Base-by-base conservation (phyloP, 164 flowering plant genomes). In the Aristolochia fimbriata region DNA sequence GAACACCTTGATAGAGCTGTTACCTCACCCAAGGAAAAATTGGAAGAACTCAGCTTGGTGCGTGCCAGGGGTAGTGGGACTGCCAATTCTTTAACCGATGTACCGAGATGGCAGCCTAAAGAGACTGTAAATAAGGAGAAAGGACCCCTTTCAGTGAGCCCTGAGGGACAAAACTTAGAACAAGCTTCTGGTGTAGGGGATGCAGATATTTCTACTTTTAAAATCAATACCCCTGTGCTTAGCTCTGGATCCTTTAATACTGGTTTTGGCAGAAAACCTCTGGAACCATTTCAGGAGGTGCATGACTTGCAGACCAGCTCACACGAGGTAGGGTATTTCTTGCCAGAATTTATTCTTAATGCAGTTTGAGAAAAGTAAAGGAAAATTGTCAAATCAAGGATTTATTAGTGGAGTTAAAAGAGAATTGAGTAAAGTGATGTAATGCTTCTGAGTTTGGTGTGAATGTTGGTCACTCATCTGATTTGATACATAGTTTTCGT, bases 1-100 rank as follows among this genome's bases (percentile, higher is more conserved):
- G 96, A 90, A 65, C 92, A 83, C 69, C 81, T 93, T 65, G 88
- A 81, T 52, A 75, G 92, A 75, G 74, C 71, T 59, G 55, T 65
- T 20, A 77, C 83, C 11, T 79, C 93, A 16, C 87, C 86, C 17
- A 78, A 78, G 65, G 83, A 81, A 20, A 86, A 82, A 70, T 62
- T 72, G 19, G 81, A 70, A 33, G 99, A 93, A 73, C 58, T 88
- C 27, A 76, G 71, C 77, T 61, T 78, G 56, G 90, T 82, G 23
- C 76, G 68, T 70, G 58, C 73, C 47, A 70, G 79, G 81, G 77
- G 72, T 67, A 77, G 70, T 62, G 25, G 68, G 47, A 41, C 83
- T 61, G 68, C 80, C 50, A 72, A 73, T 20, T 61, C 61, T 21
- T 22, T 59, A 54, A 33, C 71, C 56, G 30, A 41, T 48, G 13